These are phyloP conservation scores for Naganishia cerealis DNA, from an alignment of 1,284 basidiomycete species.

Conservation along the genomic window DNA sequence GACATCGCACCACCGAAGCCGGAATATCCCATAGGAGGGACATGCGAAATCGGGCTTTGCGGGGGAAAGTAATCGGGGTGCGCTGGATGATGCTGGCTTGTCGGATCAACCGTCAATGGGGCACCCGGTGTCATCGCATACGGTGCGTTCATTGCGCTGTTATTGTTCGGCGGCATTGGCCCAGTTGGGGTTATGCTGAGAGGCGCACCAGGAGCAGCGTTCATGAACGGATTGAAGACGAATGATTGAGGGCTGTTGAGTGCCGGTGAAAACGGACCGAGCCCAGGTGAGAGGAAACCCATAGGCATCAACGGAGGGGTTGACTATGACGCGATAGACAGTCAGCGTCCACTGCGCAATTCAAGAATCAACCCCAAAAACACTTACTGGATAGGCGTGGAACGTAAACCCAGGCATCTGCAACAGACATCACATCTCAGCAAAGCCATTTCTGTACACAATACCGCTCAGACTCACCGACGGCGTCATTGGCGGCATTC, in stretches of 20 bases:
- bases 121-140: constrained; percentile 26
- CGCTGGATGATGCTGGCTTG: constrained; percentile 14
- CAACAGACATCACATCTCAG: background rate
- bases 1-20: background rate
- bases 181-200: constrained; percentile 38
- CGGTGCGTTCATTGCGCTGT: constrained; percentile 15
- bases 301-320: constrained; percentile 51
- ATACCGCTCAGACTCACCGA: constrained; percentile 32
- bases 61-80: constrained; percentile 32
- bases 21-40: background rate
- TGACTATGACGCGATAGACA: constrained; percentile 32
- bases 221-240: constrained; percentile 51
- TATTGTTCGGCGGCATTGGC: background rate
- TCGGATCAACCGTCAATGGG: constrained; percentile 17
- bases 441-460: background rate
- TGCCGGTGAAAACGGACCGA: constrained; percentile 53
- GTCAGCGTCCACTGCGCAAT: background rate
- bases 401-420: constrained; percentile 55
- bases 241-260: constrained; percentile 46
- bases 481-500: constrained; percentile 54
- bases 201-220: constrained; percentile 54
- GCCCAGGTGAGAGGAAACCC: constrained; percentile 46
- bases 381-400: constrained; percentile 47
- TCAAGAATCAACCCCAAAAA: no score
- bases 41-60: constrained; percentile 16